Conservation (phyloP, 345 rosid genomes). For the Dovyalis caffra region DNA sequence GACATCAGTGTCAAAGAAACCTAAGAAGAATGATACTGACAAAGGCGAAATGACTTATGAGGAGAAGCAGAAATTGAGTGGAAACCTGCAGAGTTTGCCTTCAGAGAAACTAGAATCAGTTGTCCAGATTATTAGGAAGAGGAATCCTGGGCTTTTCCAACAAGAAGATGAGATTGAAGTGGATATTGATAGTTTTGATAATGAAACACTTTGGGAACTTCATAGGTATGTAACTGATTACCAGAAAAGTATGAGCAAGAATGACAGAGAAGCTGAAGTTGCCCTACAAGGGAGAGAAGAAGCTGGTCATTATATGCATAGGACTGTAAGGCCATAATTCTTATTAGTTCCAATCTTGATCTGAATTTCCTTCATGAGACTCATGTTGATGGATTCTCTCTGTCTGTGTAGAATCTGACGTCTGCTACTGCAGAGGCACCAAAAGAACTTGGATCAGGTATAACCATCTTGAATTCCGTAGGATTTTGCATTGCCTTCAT, state of each 20-base stretch:
- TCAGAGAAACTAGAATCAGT: conserved; percentile 67
- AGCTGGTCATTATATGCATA: conserved; percentile 36
- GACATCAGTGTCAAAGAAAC: conserved; percentile 40
- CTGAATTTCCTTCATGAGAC: background rate
- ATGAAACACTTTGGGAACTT: conserved; percentile 89
- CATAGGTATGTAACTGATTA: conserved; percentile 52
- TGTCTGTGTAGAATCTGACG: conserved; percentile 32
- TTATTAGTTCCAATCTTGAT: conserved; percentile 3
- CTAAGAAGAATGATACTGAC: conserved; percentile 37
- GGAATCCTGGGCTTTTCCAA: conserved; percentile 62
- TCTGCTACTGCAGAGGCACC: conserved; percentile 22
- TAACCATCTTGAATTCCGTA: background rate
- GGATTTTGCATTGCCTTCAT: conserved; percentile 3
- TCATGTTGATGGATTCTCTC: conserved; percentile 9
- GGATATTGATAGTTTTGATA: conserved; percentile 81
- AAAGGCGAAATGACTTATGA: conserved; percentile 70
- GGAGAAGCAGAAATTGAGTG: conserved; percentile 79
- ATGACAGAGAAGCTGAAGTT: conserved; percentile 40
- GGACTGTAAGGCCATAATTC: conserved; percentile 41
- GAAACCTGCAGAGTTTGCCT: conserved; percentile 68
- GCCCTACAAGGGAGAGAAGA: conserved; percentile 35
- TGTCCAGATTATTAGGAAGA: conserved; percentile 81
- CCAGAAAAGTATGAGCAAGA: conserved; percentile 43
- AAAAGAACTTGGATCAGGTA: conserved; percentile 38
- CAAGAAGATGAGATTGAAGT: conserved; percentile 91